Percentiles rank a stretch among this genome's conserved stretches.
phyloP scores from a whole-genome alignment of 345 rosid species.

The Psidium friedrichsthalianum region DNA sequence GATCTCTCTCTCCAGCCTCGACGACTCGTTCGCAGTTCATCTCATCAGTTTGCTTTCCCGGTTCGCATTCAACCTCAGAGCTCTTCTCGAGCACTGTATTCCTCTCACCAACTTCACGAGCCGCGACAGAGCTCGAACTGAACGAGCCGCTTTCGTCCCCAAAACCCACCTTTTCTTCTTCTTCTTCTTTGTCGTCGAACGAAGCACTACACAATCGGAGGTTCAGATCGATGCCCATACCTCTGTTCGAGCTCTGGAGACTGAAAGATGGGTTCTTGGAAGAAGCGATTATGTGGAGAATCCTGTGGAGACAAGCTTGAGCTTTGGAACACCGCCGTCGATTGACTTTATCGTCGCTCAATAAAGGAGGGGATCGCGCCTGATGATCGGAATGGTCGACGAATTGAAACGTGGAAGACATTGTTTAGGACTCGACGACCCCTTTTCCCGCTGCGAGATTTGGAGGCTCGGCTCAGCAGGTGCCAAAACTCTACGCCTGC shows the following conservation, averaged over 20 bases:
- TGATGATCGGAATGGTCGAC: constrained; percentile 1
- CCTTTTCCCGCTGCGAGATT: neutral
- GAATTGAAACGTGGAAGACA: neutral
- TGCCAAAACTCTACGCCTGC: neutral
- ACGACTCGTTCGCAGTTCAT: neutral
- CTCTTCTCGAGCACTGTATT: neutral
- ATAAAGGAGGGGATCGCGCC: constrained; percentile 11
- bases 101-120: neutral
- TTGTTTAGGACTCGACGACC: neutral
- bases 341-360: neutral
- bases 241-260: neutral
- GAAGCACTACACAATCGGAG: neutral
- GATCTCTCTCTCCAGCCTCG: neutral
- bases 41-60: neutral
- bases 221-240: constrained; percentile 28
- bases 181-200: neutral
- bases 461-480: neutral
- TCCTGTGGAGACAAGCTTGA: constrained; percentile 25
- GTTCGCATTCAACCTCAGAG: neutral
- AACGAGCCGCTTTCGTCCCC: constrained; percentile 11
- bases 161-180: neutral
- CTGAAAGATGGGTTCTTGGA: neutral
- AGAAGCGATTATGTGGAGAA: constrained; percentile 19
- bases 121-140: neutral
- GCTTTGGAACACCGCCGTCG: constrained; percentile 23